Conservation (phyloP, 805 yeast species). For the Spathaspora gorwiae region DNA sequence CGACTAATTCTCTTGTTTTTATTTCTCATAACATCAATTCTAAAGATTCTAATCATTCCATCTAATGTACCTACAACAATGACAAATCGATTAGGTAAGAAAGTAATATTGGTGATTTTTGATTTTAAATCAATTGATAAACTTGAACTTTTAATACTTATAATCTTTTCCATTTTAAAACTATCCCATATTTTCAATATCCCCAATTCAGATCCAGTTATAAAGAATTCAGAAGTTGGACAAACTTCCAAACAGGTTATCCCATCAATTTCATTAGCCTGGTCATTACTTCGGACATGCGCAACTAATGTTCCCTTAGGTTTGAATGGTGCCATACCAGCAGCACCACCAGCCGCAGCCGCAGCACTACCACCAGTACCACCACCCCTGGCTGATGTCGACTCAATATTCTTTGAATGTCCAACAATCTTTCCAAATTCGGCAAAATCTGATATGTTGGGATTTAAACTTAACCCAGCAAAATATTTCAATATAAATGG, state of each 20-base stretch:
- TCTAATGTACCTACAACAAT: constrained; percentile 52
- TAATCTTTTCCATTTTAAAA: constrained; percentile 56
- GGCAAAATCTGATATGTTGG: constrained; percentile 52
- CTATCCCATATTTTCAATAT: constrained; percentile 75
- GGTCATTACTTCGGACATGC: constrained; percentile 55
- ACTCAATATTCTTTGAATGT: constrained; percentile 1
- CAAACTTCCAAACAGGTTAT: constrained; percentile 57
- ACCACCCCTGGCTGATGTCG: background rate
- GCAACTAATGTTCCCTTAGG: constrained; percentile 58
- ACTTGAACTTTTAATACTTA: constrained; percentile 44
- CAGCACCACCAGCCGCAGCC: too few relatives aligned
- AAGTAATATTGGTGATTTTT: constrained; percentile 38
- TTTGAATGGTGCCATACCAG: constrained; percentile 5
- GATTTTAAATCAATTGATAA: constrained; percentile 46
- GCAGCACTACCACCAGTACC: background rate
- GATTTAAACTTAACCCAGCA: constrained; percentile 48
- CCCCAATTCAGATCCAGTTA: constrained; percentile 79
- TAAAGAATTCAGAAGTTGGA: constrained; percentile 59
- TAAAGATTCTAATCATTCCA: constrained; percentile 39
- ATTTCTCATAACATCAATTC: constrained; percentile 30
- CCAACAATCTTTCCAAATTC: constrained; percentile 55
- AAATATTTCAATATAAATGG: constrained; percentile 59
- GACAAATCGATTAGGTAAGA: constrained; percentile 52
- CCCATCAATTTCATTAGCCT: constrained; percentile 17
- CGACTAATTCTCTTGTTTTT: constrained; percentile 28